Evolutionary conservation across 2,329 filamentous ascomycete species (phyloP), one percentile per base, ranked within the genome.

Genomic region (Ophiosphaerella herpotricha): DNA sequence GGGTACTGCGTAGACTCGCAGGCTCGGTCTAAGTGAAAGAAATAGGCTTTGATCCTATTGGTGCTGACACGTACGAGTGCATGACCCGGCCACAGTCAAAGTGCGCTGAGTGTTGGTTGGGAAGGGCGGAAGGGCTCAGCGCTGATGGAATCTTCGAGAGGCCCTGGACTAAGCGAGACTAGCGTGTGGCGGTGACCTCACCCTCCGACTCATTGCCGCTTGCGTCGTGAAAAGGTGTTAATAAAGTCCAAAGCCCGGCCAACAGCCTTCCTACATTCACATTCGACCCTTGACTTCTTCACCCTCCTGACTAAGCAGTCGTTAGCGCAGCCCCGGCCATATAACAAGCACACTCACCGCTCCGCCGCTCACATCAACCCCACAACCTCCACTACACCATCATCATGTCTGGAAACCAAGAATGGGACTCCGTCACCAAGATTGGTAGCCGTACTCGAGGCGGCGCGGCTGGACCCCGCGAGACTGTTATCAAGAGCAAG

Each of bases 341-440:
- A 58, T 43, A 32, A 55, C 50, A 39, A 36, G 32, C 31, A 12
- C 48, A 55, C 39, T 44, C 43, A 56, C 50, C 55, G 46, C 32
- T 47, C 45, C 40, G 46, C 46, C 23, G 26, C 48, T 46, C 42
- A 42, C 51, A 39, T 50, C 46, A 55, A 32, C 37, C 21, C 12
- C 46, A 51, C 48, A 39, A 52, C 42, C 24, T 29, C n/a, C 36
- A 56, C 12, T 29, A 52, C 43, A 57, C 38, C 8, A 39, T 16
- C 64, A 76, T 64, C 63, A 83, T 85, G 86, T 86, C 88, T 83
- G 81, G 38, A 46, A 42, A 2, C 13, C 42, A 84, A 71, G 91
- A 96, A 70, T 97, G 93, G 92, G 89, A 96, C 67, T 76, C 79
- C 63, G 85, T 89, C 65, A 96, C 91, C 78, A 96, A 94, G 83